Evolutionary conservation across 495 filamentous ascomycete genomes (phyloP).

Genomic region (Tuber borchii): DNA sequence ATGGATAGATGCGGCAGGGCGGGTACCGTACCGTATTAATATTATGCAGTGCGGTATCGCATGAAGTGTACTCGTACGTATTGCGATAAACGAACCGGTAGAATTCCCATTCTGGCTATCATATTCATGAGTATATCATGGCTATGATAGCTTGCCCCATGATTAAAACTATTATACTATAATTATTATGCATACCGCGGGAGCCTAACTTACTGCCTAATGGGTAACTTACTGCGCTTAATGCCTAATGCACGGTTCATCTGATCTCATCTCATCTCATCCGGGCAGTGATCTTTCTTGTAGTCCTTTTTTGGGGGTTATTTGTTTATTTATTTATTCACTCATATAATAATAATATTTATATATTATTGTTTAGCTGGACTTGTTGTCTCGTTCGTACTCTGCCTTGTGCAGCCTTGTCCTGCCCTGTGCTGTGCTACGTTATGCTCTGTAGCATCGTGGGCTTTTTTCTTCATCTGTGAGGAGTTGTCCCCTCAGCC

Average conservation of each 20-base stretch:
- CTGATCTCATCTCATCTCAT: neutral
- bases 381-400: too few relatives aligned
- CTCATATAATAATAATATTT: neutral
- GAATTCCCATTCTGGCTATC: neutral
- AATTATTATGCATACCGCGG: neutral
- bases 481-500: too few relatives aligned
- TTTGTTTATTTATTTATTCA: neutral
- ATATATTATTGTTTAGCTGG: neutral
- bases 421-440: neutral
- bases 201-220: neutral
- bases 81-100: neutral
- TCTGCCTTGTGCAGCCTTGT: too few relatives aligned
- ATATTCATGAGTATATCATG: too few relatives aligned
- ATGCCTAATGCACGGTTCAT: neutral
- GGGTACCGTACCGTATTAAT: neutral
- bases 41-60: neutral
- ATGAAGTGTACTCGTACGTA: neutral
- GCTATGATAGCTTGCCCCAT: too few relatives aligned
- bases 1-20: neutral
- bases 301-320: too few relatives aligned
- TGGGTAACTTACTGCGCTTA: neutral
- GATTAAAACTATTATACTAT: too few relatives aligned
- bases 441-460: neutral
- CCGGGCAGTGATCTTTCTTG: too few relatives aligned
- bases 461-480: too few relatives aligned